Conservation (phyloP, 805 yeast genomes). For the Yamadazyma insecticola region DNA sequence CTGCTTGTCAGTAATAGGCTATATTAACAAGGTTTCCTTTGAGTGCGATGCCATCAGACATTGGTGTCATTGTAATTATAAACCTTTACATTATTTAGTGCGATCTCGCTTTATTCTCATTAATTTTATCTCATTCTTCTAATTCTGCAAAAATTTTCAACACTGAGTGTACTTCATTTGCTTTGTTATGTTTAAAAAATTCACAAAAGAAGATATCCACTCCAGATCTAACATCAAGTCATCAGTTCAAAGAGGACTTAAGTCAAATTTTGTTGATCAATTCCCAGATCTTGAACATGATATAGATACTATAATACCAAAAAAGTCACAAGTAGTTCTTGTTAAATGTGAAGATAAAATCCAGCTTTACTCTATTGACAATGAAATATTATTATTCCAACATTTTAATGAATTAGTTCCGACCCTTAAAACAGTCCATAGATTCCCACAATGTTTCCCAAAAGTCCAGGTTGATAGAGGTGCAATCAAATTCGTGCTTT, state of each 20-base stretch:
- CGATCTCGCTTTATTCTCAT: too few species aligned
- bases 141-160: neutral
- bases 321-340: constrained; percentile 74
- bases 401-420: constrained; percentile 80
- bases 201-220: constrained; percentile 81
- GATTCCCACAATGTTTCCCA: constrained; percentile 81
- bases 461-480: constrained; percentile 90
- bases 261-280: constrained; percentile 65
- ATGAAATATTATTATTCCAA: constrained; percentile 73
- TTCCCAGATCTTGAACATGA: constrained; percentile 71
- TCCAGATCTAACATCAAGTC: constrained; percentile 90
- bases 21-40: constrained; percentile 37
- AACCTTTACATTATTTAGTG: constrained; percentile 39
- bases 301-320: constrained; percentile 81
- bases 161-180: neutral
- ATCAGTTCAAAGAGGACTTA: constrained; percentile 88
- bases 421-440: constrained; percentile 67
- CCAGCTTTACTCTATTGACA: constrained; percentile 68
- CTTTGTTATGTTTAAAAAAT: constrained; percentile 49
- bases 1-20: constrained; percentile 33
- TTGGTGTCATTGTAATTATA: constrained; percentile 46
- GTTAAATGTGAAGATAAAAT: constrained; percentile 89
- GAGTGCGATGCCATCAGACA: constrained; percentile 42
- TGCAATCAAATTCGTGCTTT: constrained; percentile 90
- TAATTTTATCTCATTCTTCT: constrained; percentile 1